Evolutionary conservation across 1,284 basidiomycete genomes (phyloP).

Genomic region (Sporisorium scitamineum): DNA sequence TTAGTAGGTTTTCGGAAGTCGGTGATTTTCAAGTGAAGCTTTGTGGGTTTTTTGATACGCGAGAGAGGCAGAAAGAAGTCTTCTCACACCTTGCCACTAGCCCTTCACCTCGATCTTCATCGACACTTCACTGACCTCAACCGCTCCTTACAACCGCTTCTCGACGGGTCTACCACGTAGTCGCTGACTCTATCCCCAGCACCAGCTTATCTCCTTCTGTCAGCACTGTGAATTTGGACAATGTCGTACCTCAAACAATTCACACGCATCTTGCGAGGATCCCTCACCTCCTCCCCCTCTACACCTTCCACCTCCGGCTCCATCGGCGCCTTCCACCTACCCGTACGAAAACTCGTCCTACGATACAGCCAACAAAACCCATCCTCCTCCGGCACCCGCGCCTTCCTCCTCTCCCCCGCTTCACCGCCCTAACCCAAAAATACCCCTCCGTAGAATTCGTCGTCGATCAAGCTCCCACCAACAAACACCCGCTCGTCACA

Average conservation of each 20-base stretch:
- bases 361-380: constrained; percentile 32
- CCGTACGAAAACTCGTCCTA: constrained; percentile 42
- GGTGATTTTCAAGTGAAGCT: too few relatives aligned
- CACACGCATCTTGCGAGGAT: constrained; percentile 36
- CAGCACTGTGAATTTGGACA: too few relatives aligned
- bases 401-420: constrained; percentile 21
- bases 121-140: too few relatives aligned
- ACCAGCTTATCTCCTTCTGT: too few relatives aligned
- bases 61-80: too few relatives aligned
- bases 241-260: constrained; percentile 46
- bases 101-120: too few relatives aligned
- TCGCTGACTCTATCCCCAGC: too few relatives aligned
- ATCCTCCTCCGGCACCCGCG: constrained; percentile 14
- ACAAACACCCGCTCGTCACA: constrained; percentile 29
- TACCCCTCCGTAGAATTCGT: constrained; percentile 44
- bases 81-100: too few relatives aligned
- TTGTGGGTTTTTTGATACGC: too few relatives aligned
- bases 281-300: constrained; percentile 11
- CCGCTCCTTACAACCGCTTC: too few relatives aligned
- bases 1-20: too few relatives aligned
- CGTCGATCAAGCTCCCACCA: constrained; percentile 3
- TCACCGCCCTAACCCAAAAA: constrained; percentile 4
- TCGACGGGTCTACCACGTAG: too few relatives aligned
- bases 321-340: constrained; percentile 22
- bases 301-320: neutral